Base-by-base conservation (phyloP, 441 rosid species). In the Flueggea neowawraea region DNA sequence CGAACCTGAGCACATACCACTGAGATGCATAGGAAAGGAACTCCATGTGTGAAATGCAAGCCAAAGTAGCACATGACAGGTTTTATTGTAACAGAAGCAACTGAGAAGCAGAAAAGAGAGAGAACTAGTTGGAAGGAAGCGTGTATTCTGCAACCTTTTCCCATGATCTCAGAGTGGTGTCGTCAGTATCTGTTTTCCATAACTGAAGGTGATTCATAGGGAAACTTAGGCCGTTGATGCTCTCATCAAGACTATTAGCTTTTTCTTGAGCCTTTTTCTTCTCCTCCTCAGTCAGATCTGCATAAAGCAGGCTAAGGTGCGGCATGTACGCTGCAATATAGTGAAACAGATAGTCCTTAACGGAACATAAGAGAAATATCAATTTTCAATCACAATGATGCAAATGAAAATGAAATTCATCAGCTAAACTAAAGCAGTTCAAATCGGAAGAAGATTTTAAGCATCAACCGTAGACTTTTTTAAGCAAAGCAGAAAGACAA, bases 291-390 rank as follows among this genome's bases (percentile, higher is more conserved):
- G 82, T 78, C 36, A 90, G 79, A 73, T 88, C 88, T 2, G 78
- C 86, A 31, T 92, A 92, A 2, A 89, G 80, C 28, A 92, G 70
- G 78, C 98, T 92, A 67, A 83, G 64, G 78, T 88, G 98, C 4
- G 96, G 98, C 96, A 88, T 92, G 84, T 89, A 92, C 53, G 91
- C 96, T 92, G 80, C 78, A 57, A 70, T 69, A 2, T 4, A 33
- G 6, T 11, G 14, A 75, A 11, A 14, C n/a, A 47, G 14, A 47
- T 9, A 47, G 41, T 36, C 1, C 9, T 36, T 1, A 36, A 36
- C 41, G 6, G 41, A 1, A 47, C 69, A 82, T 13, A 28, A 54
- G 52, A 68, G 12, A 13, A 9, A n/a, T 1, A 51, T n/a, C 12
- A 14, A 12, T 51, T 12, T 14, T 51, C 17, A 51, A 14, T 6